Conservation (phyloP, 176 grass and related monocot species). For the Paspalum vaginatum region DNA sequence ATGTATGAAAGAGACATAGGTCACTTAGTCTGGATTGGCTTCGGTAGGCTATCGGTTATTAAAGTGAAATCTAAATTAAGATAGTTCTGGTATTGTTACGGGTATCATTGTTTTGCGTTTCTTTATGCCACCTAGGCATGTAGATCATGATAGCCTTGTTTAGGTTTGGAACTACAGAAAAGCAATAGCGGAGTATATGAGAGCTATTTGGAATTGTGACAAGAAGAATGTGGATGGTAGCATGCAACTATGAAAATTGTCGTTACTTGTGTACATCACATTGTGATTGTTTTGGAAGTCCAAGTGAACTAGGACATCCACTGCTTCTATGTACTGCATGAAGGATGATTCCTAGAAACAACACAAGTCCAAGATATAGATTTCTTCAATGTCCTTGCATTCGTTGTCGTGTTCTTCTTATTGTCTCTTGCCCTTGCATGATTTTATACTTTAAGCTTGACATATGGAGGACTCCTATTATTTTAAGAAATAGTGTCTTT, state of each 20-base stretch:
- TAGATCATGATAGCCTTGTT: conserved; percentile 1
- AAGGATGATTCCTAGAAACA: conserved; percentile 7
- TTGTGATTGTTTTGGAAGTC: conserved; percentile 27
- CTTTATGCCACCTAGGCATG: background rate
- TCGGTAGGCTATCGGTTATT: background rate
- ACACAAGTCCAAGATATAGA: conserved; percentile 15
- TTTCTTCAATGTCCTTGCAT: conserved; percentile 25
- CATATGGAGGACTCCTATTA: too few species aligned
- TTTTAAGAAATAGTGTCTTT: background rate
- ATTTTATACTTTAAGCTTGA: background rate
- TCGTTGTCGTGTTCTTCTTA: conserved; percentile 2
- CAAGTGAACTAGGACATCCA: conserved; percentile 33
- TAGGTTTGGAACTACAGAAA: background rate
- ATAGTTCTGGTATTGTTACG: background rate
- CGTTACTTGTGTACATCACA: conserved; percentile 7
- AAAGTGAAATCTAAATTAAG: conserved; percentile 6
- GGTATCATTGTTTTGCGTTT: background rate
- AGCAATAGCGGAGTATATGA: conserved; percentile 34
- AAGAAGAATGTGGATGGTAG: conserved; percentile 43
- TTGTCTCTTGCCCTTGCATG: too few species aligned
- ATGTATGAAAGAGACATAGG: background rate
- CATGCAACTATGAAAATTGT: conserved; percentile 36
- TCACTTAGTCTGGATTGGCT: conserved; percentile 36
- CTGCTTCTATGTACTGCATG: conserved; percentile 8
- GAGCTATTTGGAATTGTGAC: conserved; percentile 19